A percentile compares a stretch with the other conserved stretches of the same genome.
These are phyloP conservation scores for Aspergillus campestris DNA, from an alignment of 495 filamentous ascomycete species.

Conservation along the genomic window DNA sequence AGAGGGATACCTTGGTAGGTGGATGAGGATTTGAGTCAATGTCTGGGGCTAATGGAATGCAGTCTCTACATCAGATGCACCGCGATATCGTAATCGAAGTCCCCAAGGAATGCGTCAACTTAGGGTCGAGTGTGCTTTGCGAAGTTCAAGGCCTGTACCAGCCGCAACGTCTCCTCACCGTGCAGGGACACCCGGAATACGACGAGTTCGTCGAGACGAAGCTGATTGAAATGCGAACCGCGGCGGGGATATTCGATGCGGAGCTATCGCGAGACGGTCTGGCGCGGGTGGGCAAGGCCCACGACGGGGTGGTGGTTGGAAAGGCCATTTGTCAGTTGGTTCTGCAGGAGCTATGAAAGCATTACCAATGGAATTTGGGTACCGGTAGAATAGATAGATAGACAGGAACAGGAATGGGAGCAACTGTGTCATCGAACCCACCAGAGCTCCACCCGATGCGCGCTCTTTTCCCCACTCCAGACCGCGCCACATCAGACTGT, in stretches of 20 bases:
- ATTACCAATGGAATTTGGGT: too few relatives aligned
- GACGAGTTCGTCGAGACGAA: conserved; percentile 60
- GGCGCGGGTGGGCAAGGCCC: conserved; percentile 48
- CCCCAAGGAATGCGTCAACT: conserved; percentile 51
- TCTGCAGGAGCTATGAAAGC: too few relatives aligned
- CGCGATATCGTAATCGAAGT: conserved; percentile 60
- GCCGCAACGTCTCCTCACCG: conserved; percentile 51
- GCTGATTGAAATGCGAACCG: conserved; percentile 52
- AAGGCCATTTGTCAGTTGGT: conserved; percentile 37
- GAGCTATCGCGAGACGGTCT: conserved; percentile 53
- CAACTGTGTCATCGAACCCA: too few relatives aligned
- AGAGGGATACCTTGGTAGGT: conserved; percentile 53
- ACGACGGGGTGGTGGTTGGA: conserved; percentile 63
- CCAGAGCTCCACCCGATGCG: too few relatives aligned
- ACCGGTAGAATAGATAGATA: too few relatives aligned
- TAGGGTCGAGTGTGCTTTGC: conserved; percentile 58
- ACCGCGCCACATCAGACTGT: too few relatives aligned
- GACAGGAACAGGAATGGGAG: too few relatives aligned
- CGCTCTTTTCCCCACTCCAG: too few relatives aligned
- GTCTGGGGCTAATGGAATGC: not conserved
- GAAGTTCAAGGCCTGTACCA: conserved; percentile 68
- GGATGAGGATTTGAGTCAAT: not conserved
- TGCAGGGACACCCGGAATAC: conserved; percentile 90
- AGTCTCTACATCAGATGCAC: conserved; percentile 85
- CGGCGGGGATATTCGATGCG: conserved; percentile 55